phyloP scores from a whole-genome alignment of 2,329 filamentous ascomycete genomes.

The Hyphodiscus sp. region DNA sequence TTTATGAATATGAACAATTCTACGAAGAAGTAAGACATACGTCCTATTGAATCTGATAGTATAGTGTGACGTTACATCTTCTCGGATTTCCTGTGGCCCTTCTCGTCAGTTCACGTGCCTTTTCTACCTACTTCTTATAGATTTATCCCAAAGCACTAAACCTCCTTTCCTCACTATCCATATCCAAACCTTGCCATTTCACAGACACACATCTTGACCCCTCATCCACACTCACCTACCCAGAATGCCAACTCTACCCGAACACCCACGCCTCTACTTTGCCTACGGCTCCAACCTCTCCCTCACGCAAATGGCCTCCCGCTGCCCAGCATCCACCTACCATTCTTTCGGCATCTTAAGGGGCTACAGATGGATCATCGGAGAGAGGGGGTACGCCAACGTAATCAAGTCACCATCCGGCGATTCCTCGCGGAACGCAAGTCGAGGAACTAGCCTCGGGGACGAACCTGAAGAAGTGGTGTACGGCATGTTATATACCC shows the following conservation, averaged over 20 bases:
- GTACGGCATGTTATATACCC: slow-evolving; percentile 46
- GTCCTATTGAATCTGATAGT: neutral
- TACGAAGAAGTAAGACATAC: neutral
- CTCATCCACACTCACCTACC: neutral
- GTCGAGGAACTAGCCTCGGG: no score
- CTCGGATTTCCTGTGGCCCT: neutral
- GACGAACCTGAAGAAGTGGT: no score
- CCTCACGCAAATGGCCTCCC: slow-evolving; percentile 54
- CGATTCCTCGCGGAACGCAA: no score
- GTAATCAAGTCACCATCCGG: slow-evolving; percentile 30
- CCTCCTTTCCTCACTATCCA: no score
- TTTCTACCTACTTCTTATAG: no score
- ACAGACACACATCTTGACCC: no score
- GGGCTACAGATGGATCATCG: slow-evolving; percentile 60
- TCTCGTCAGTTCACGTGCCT: no score
- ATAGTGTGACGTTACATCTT: neutral
- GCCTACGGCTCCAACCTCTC: slow-evolving; percentile 68
- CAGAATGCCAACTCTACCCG: neutral
- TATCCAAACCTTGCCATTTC: no score
- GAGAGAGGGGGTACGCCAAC: slow-evolving; percentile 61
- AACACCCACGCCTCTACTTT: slow-evolving; percentile 47
- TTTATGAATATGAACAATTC: neutral
- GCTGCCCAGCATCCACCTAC: slow-evolving; percentile 48
- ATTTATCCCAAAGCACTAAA: no score
- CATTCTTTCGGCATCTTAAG: slow-evolving; percentile 45